Evolutionary conservation across 352 stramenopile species (phyloP), one percentile per base, ranked within the genome.

Genomic region (Phytophthora constricta): DNA sequence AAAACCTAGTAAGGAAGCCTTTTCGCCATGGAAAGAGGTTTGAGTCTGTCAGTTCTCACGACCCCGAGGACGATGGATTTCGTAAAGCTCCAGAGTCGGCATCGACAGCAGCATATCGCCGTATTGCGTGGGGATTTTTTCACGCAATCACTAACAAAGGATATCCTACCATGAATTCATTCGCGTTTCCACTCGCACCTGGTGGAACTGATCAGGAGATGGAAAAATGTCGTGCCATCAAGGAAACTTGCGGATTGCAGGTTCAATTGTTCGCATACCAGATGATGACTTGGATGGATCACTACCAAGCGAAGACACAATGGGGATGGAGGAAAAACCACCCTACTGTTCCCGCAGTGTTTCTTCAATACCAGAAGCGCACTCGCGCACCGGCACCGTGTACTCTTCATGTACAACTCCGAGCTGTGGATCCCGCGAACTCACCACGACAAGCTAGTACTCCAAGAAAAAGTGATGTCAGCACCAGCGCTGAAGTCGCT

Each of bases 61-160:
- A 73, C 28, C 48, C 48, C 5, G 75, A 83, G 43, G 62, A 83
- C 10, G 42, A 70, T 5, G 64, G 34, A 5, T 58, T 64, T 19
- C 27, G 51, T 17, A 76, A 63, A 60, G 14, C 28, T 20, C 39
- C 25, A 9, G 49, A 54, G 1, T 8, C 52, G 0, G 25, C 34
- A 41, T 25, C 50, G 17, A 20, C 20, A 34, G 25, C 48, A 25
- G 64, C 61, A 5, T 70, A 70, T 62, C 75, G 63, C 16, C 68
- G 62, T 0, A 78, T 90, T 16, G 85, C 70, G 1, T 93, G 83
- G 81, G 76, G 73, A 3, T 93, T 91, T 55, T 91, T 89, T 33
- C 82, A 79, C 27, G 69, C 78, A 1, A 74, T 91, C 20, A 89
- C 69, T 13, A 76, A 68, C 16, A 66, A 69, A 25, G 82, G 85